phyloP scores from a whole-genome alignment of 129 eudicot species.

The Calendula officinalis region DNA sequence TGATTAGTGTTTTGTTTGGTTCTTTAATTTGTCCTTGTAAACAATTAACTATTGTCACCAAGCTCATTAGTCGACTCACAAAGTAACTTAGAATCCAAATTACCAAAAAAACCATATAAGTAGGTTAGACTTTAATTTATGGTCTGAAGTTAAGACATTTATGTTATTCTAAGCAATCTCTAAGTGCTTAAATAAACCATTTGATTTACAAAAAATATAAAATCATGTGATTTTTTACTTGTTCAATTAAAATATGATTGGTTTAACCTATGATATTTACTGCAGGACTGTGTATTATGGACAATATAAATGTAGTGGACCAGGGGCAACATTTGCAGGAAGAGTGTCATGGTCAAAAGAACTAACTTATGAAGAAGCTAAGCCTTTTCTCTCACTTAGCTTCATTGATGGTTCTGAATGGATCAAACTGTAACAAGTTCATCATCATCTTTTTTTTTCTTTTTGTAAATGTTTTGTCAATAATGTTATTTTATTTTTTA shows the following conservation, averaged over 20 bases:
- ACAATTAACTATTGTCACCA: too few relatives aligned
- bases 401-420: slow-evolving; percentile 97
- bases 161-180: background rate
- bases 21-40: background rate
- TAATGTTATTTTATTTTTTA: background rate
- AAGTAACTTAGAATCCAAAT: too few relatives aligned
- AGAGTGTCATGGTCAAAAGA: slow-evolving; percentile 98
- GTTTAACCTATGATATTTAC: background rate
- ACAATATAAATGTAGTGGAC: slow-evolving; percentile 94
- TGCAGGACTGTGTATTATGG: slow-evolving; percentile 95
- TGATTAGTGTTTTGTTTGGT: background rate
- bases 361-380: slow-evolving; percentile 89
- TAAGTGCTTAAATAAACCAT: too few relatives aligned
- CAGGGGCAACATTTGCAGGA: slow-evolving; percentile 94
- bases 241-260: background rate
- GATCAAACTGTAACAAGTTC: slow-evolving; percentile 47
- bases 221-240: background rate
- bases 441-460: background rate
- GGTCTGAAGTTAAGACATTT: background rate
- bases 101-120: too few relatives aligned
- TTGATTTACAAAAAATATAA: too few relatives aligned
- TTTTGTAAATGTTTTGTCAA: slow-evolving; percentile 22
- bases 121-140: too few relatives aligned
- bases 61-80: too few relatives aligned
- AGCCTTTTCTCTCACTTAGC: slow-evolving; percentile 88